Evolutionary conservation across 805 yeast species (phyloP), one percentile per base, ranked within the genome.

Genomic region (Wickerhamiella spandovensis): DNA sequence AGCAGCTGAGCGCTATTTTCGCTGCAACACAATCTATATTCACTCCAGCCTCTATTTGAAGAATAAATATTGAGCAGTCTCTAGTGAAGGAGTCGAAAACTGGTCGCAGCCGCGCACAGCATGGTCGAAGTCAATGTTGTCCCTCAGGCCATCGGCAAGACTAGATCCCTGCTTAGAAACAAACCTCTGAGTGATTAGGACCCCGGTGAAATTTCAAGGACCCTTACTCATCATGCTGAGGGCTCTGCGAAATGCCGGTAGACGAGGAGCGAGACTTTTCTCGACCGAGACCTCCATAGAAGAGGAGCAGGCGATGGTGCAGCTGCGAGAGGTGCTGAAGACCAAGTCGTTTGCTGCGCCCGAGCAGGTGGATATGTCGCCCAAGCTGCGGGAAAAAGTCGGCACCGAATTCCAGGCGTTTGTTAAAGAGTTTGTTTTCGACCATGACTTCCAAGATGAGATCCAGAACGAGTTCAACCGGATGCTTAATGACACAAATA

Each of bases 321-420:
- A 44, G 23, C 43, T 45, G 42, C 44, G 46, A 25, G 52, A 55
- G 48, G 56, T 57, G n/a, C 46, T 54, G 41, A 37, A 44, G 35
- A 50, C 50, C 12, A 44, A 47, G 54, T 51, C 56, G 47, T 58
- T 58, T 28, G 50, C 44, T 21, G 39, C 47, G 44, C 54, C 60
- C 30, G 54, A 51, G 44, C 18, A 45, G 1, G 53, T 52, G 5
- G 60, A 58, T n/a, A 53, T 65, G 49, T 55, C 63, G 17, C 61
- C 63, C 9, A 63, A 62, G 51, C 54, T 64, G 28, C 62, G 66
- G 42, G 49, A 48, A 45, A 55, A 60, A 53, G 58, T 66, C 32
- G 55, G 56, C 25, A 30, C 44, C 8, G 65, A 61, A 55, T 64
- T 65, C 53, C 50, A 53, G 21, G 43, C 30, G 44, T 56, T 64